phyloP scores from a whole-genome alignment of 2,329 filamentous ascomycete species.

The Helminthosporium solani region DNA sequence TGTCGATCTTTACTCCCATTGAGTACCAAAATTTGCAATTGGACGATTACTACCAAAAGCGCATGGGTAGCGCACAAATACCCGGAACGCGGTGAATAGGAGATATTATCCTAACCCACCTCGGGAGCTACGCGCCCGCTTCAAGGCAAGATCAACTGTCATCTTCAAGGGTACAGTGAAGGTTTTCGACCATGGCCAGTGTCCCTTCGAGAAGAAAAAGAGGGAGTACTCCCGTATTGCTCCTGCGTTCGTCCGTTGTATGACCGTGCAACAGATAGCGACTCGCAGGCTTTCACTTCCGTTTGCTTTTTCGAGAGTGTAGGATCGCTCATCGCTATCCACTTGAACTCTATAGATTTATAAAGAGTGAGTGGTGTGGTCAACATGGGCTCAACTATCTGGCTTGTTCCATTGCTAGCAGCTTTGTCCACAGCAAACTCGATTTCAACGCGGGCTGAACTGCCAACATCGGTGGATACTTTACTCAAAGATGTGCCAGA shows the following conservation, averaged over 20 bases:
- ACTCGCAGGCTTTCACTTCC: background rate
- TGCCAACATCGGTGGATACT: constrained; percentile 11
- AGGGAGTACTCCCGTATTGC: too few species aligned
- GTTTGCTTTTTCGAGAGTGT: background rate
- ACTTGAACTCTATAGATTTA: background rate
- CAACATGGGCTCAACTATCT: constrained; percentile 15
- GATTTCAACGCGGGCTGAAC: constrained; percentile 10
- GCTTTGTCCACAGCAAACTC: constrained; percentile 22
- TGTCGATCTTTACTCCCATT: too few species aligned
- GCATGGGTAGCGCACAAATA: background rate
- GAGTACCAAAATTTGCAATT: too few species aligned
- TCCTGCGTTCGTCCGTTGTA: background rate
- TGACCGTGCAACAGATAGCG: too few species aligned
- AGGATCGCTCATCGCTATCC: background rate
- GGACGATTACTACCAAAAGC: too few species aligned
- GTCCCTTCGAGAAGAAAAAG: too few species aligned
- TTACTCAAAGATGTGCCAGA: constrained; percentile 22
- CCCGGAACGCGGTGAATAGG: too few species aligned
- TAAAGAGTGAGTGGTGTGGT: background rate
- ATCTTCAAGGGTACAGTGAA: background rate
- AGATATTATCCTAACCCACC: background rate
- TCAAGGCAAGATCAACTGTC: constrained; percentile 7
- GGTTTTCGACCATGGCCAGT: background rate
- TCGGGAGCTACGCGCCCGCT: background rate
- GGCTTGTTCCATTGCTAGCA: constrained; percentile 26